Conservation (phyloP, 73 alveolate genomes). For the Effrenium voratum region DNA sequence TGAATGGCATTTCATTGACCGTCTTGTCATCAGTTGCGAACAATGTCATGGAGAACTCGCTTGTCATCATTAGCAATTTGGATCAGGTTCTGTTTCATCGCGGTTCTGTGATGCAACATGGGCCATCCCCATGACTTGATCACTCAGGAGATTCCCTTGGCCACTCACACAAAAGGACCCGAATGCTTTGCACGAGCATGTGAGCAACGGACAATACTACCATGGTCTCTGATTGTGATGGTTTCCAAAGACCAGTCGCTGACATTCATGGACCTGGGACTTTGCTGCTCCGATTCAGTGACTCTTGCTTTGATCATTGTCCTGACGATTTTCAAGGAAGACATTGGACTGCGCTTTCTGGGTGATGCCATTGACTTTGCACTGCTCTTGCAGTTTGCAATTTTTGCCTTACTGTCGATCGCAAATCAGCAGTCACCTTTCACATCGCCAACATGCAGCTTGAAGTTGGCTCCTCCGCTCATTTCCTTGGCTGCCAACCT, state of each 20-base stretch:
- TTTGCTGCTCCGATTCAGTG: not conserved
- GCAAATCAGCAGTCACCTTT: no score
- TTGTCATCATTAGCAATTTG: not conserved
- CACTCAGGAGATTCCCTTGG: no score
- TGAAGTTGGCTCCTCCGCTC: not conserved
- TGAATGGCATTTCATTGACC: not conserved
- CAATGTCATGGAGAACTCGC: constrained; percentile 20
- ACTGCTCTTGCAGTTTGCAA: constrained; percentile 5
- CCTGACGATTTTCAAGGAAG: not conserved
- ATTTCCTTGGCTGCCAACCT: not conserved
- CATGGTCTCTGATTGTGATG: no score
- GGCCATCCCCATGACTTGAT: no score
- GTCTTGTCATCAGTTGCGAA: constrained; percentile 4
- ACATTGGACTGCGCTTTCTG: not conserved
- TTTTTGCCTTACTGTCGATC: not conserved
- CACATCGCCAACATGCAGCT: not conserved
- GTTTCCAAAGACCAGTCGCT: no score
- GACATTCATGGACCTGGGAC: not conserved
- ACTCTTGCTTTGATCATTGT: not conserved
- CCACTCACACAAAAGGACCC: no score
- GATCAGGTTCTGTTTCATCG: not conserved
- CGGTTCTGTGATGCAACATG: not conserved
- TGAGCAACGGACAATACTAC: no score
- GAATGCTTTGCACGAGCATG: no score
- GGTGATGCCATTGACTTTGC: constrained; percentile 25